Percentiles rank a stretch among this genome's conserved stretches.
phyloP scores from a whole-genome alignment of 768 basidiomycete species.

The Fistulinella prunicolor region DNA sequence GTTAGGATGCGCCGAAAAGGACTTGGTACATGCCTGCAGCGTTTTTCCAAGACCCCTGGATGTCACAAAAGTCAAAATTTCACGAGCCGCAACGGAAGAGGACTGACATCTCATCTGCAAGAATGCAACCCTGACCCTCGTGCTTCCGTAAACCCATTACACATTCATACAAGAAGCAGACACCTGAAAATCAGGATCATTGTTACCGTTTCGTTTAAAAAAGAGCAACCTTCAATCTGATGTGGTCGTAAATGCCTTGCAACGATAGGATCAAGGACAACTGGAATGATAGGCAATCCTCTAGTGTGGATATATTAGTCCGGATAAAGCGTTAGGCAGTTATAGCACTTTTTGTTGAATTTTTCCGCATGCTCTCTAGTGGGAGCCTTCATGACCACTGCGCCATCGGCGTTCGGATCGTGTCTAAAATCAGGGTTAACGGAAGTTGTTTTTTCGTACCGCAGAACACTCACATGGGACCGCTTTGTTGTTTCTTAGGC shows the following conservation, averaged over 20 bases:
- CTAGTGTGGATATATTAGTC: conserved; percentile 36
- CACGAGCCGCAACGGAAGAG: not conserved
- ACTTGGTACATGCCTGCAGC: conserved; percentile 50
- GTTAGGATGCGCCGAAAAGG: not conserved
- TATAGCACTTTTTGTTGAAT: conserved; percentile 65
- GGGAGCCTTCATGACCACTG: conserved; percentile 84
- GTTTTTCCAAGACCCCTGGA: conserved; percentile 97
- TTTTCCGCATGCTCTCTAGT: conserved; percentile 60
- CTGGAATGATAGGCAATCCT: conserved; percentile 62
- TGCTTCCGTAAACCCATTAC: conserved; percentile 93
- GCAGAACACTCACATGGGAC: conserved; percentile 18
- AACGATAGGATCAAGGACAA: conserved; percentile 90
- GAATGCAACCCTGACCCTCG: conserved; percentile 90
- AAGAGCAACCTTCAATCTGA: conserved; percentile 73
- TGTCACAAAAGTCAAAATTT: conserved; percentile 8
- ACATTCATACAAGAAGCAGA: conserved; percentile 91
- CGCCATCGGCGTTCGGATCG: conserved; percentile 71
- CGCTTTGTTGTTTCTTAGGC: conserved; percentile 28
- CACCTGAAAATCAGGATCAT: conserved; percentile 41
- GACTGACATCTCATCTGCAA: conserved; percentile 91
- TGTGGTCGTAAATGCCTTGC: conserved; percentile 76
- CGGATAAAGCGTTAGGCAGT: conserved; percentile 3
- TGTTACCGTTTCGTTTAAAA: not conserved
- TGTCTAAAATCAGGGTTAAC: conserved; percentile 44
- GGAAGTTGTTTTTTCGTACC: not conserved